Evolutionary conservation across 441 rosid genomes (phyloP), one percentile per base, ranked within the genome.

Genomic region (Populus hybrid): DNA sequence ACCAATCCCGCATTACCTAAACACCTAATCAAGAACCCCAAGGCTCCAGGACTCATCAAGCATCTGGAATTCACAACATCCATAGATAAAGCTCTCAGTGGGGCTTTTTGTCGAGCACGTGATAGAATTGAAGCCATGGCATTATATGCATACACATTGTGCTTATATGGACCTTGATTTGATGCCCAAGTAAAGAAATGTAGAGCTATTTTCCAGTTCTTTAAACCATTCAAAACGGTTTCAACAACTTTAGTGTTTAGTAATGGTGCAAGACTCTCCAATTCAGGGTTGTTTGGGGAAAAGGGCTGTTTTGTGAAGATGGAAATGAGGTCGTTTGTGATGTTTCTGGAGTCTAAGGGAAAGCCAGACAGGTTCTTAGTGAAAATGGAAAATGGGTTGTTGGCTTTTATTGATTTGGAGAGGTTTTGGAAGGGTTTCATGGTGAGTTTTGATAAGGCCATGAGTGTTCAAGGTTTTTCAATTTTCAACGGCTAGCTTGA

Each of bases 71-170:
- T 80, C 24, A 91, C 65, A 74, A 90, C 81, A 59, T 90, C 87
- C 50, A 57, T 40, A 1, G 82, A 89, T 81, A 95, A 84, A 79
- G 9, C 76, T 81, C 76, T 90, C 86, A 95, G 79, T 85, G 82
- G 81, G 88, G 90, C 93, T 86, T 86, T 91, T 83, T 89, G 95
- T 91, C 97, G 97, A 95, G 93, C 98, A 89, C 88, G 83, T 86
- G 97, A 92, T 72, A 95, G 97, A 88, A 91, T 83, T 21, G 85
- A 86, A 1, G 98, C 97, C 93, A 95, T 90, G 80, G 97, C 93
- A 77, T 94, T 95, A 84, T 86, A 92, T 79, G 93, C 83, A 73
- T 95, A 94, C 21, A 90, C 81, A 66, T 86, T 93, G 73, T 92
- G 93, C 71, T 75, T 84, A 75, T 90, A 95, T 10, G 95, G 93